Conservation (phyloP, 768 basidiomycete genomes). For the Trametes cinnabarina region DNA sequence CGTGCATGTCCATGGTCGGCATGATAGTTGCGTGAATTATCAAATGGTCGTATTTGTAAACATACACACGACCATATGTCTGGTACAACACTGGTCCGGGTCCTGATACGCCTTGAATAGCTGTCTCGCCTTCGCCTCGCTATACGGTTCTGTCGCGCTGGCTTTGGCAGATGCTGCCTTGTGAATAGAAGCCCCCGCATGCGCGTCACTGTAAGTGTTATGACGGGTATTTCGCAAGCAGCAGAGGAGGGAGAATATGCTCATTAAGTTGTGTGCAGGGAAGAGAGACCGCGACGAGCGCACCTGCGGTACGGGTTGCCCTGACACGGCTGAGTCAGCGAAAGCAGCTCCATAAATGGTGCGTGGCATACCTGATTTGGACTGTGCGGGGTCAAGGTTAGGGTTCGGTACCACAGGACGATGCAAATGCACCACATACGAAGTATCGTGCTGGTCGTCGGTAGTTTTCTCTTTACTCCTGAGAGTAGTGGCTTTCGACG, state of each 20-base stretch:
- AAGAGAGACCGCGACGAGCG: neutral
- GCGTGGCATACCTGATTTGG: slow-evolving; percentile 14
- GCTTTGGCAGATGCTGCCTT: slow-evolving; percentile 8
- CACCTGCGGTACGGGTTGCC: slow-evolving; percentile 3
- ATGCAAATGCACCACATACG: neutral
- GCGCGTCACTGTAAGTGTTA: slow-evolving; percentile 41
- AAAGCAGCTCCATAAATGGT: neutral
- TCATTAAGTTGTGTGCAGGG: slow-evolving; percentile 43
- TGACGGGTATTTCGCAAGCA: slow-evolving; percentile 54
- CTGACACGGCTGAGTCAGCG: slow-evolving; percentile 14
- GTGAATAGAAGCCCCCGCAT: slow-evolving; percentile 17
- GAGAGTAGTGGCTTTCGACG: slow-evolving; percentile 6
- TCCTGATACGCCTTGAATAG: slow-evolving; percentile 64
- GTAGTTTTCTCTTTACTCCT: neutral
- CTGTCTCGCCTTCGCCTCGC: slow-evolving; percentile 44
- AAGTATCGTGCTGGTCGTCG: neutral
- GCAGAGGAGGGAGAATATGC: slow-evolving; percentile 58
- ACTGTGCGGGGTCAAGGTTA: slow-evolving; percentile 15
- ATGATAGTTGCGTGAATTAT: too few species aligned
- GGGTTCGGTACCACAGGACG: neutral
- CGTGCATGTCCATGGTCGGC: too few species aligned
- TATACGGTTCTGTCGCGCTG: slow-evolving; percentile 41
- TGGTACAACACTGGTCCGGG: too few species aligned
- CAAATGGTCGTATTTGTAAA: too few species aligned
- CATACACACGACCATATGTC: too few species aligned